Evolutionary conservation across 1,284 basidiomycete species (phyloP), one percentile per base, ranked within the genome.

Genomic region (Phlebopus sp.): DNA sequence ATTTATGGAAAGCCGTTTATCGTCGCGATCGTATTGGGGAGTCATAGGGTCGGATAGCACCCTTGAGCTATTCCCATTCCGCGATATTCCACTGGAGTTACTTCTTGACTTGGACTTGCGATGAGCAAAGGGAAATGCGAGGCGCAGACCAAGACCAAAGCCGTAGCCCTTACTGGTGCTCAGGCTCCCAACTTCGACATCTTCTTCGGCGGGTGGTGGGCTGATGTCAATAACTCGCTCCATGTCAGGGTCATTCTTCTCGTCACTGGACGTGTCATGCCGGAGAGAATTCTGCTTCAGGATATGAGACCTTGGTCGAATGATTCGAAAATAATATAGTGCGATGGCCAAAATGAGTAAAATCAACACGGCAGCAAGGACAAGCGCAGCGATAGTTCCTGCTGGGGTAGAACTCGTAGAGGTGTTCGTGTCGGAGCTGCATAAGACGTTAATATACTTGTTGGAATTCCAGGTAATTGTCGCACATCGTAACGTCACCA

Each of bases 301-400:
- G 37, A 51, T 53, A 27, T 66, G 63, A 50, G 59, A 58, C 14
- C 74, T 74, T 29, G 77, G 78, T 27, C 78, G 74, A 37, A 74
- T 56, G 43, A 73, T 60, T 46, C 73, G 69, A 48, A 67, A 73
- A 50, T 73, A 72, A 18, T 77, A 63, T 1, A 63, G 38, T 30
- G 70, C 64, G 29, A 72, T 59, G 40, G 51, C 53, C 2, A 76
- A 47, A 9, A 78, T 52, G 18, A 84, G 46, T 55, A 80, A 70
- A 14, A 74, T 71, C 8, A 86, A 68, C 17, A 79, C 62, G 19
- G 74, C 71, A 5, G 77, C 80, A 2, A 87, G 70, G 8, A 72
- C 75, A 23, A 84, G 70, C 0, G 82, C 85, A 23, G 83, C 84
- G 46, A 84, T 78, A 0, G 81, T 79, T 35, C 83, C 83, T 52